Conservation (phyloP, 257 asterid species). For the Solanum arcanum region DNA sequence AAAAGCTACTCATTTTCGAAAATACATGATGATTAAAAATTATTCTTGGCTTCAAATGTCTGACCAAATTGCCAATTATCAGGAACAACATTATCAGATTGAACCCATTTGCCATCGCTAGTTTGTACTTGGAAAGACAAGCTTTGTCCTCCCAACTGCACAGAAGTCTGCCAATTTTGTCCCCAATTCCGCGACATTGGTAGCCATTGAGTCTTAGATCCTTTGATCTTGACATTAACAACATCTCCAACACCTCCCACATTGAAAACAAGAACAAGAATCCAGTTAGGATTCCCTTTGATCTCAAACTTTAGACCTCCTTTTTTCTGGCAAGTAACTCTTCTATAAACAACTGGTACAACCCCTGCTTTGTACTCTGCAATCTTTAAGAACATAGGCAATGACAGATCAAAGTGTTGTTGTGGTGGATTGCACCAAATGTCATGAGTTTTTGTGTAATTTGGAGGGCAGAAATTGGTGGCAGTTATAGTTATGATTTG, state of each 20-base stretch:
- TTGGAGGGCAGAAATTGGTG: conserved; percentile 33
- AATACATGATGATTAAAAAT: background rate
- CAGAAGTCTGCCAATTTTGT: conserved; percentile 13
- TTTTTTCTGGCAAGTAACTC: background rate
- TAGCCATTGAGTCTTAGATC: conserved; percentile 8
- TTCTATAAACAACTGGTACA: background rate
- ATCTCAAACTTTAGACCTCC: conserved; percentile 19
- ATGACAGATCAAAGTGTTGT: background rate
- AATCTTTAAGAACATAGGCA: background rate
- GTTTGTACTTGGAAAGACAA: background rate
- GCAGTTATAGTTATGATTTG: conserved; percentile 11
- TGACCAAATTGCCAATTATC: background rate
- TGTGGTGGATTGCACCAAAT: background rate
- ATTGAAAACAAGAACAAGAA: conserved; percentile 16
- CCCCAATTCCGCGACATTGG: conserved; percentile 32
- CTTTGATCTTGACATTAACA: conserved; percentile 1
- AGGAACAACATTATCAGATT: background rate
- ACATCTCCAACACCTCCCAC: conserved; percentile 43
- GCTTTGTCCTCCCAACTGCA: background rate
- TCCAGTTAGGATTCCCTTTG: conserved; percentile 15
- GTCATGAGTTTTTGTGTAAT: background rate
- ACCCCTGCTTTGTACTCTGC: background rate
- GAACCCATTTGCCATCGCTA: background rate
- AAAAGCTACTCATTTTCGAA: background rate
- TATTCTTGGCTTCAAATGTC: background rate